Evolutionary conservation across 2,329 filamentous ascomycete genomes (phyloP).

Genomic region (Scytalidium sp.): DNA sequence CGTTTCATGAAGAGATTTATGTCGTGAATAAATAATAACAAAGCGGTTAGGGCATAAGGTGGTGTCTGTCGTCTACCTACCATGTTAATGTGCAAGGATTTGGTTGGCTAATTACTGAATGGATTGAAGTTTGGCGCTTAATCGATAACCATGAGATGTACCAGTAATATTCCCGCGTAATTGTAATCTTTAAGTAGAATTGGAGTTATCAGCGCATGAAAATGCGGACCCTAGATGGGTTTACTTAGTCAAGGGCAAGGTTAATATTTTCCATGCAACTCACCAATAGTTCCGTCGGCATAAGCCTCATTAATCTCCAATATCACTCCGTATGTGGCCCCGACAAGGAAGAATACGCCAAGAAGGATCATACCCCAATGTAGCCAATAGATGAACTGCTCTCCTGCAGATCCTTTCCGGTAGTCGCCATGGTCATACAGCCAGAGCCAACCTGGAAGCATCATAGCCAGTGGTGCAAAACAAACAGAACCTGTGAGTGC

Average conservation of each 20-base stretch:
- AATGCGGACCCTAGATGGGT: slow-evolving; percentile 30
- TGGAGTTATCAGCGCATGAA: slow-evolving; percentile 41
- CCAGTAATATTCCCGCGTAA: not conserved
- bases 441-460: slow-evolving; percentile 48
- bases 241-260: slow-evolving; percentile 16
- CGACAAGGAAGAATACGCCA: slow-evolving; percentile 32
- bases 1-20: too few relatives aligned
- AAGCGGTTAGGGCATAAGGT: too few relatives aligned
- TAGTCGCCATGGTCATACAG: slow-evolving; percentile 44
- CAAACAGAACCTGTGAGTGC: slow-evolving; percentile 46
- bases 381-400: slow-evolving; percentile 25
- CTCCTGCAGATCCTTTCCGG: slow-evolving; percentile 29
- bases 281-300: slow-evolving; percentile 15
- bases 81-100: too few relatives aligned
- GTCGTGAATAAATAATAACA: too few relatives aligned
- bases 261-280: slow-evolving; percentile 28
- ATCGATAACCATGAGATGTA: too few relatives aligned
- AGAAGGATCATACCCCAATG: slow-evolving; percentile 30
- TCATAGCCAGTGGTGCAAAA: slow-evolving; percentile 48
- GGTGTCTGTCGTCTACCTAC: too few relatives aligned
- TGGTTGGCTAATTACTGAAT: too few relatives aligned
- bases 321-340: slow-evolving; percentile 40
- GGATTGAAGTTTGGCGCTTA: too few relatives aligned
- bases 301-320: slow-evolving; percentile 48
- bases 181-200: slow-evolving; percentile 22